phyloP scores from a whole-genome alignment of 2,329 filamentous ascomycete species.

The Penicillium sp. region DNA sequence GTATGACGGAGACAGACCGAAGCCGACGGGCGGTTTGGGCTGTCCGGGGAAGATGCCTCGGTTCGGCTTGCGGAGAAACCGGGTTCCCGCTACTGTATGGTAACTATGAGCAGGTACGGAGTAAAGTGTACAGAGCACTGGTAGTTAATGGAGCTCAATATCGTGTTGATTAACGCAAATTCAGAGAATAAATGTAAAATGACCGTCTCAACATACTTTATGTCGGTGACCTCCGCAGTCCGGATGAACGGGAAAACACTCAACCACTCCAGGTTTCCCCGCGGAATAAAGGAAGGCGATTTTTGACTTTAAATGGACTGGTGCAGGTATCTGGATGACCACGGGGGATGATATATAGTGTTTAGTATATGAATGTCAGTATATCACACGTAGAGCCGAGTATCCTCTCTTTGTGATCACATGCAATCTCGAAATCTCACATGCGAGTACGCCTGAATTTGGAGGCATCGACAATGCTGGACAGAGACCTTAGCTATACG shows the following conservation, averaged over 20 bases:
- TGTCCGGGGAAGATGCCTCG: constrained; percentile 23
- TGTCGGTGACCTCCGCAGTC: constrained; percentile 14
- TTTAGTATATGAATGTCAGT: neutral
- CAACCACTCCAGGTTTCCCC: constrained; percentile 18
- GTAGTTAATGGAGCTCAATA: no score
- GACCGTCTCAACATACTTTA: neutral
- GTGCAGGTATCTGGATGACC: neutral
- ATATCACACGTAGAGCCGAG: neutral
- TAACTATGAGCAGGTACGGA: no score
- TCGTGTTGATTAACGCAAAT: neutral
- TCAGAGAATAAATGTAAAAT: neutral
- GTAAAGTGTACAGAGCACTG: no score
- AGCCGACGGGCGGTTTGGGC: constrained; percentile 17
- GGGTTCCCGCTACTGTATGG: neutral
- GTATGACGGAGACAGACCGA: constrained; percentile 19
- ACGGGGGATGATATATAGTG: neutral
- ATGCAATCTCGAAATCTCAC: neutral
- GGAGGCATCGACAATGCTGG: neutral
- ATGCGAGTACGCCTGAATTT: neutral
- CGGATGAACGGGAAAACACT: constrained; percentile 25
- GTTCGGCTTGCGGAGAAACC: constrained; percentile 25
- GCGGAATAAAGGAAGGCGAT: constrained; percentile 19
- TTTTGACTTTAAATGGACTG: neutral
- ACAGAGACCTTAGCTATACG: neutral
- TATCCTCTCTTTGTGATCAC: neutral